Percentiles rank a stretch among this genome's conserved stretches.
These are phyloP conservation scores for Hymenoscyphus linearis DNA, from an alignment of 2,329 filamentous ascomycete genomes.

Conservation along the genomic window DNA sequence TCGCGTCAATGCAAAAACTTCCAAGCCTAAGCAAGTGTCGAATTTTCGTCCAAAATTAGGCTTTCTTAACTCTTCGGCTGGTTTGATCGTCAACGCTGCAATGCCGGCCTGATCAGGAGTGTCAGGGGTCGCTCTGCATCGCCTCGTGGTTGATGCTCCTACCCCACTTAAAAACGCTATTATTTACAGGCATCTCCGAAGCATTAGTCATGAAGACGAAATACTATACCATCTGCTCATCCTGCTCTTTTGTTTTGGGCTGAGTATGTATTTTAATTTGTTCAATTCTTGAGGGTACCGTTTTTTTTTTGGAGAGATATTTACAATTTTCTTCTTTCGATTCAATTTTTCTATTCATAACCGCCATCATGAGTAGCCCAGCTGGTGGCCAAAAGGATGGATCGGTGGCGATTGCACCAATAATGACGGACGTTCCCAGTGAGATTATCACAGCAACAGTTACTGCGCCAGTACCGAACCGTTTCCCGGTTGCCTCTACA, in stretches of 20 bases:
- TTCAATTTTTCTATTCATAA: background rate
- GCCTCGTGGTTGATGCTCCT: slow-evolving; percentile 4
- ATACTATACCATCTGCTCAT: background rate
- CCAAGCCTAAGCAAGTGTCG: slow-evolving; percentile 2
- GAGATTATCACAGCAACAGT: background rate
- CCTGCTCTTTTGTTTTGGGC: background rate
- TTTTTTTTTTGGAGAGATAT: background rate
- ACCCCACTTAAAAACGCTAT: background rate
- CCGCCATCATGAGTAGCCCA: background rate
- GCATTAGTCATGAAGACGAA: background rate
- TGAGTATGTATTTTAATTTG: background rate
- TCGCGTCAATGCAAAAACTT: slow-evolving; percentile 8
- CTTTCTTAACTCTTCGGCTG: background rate
- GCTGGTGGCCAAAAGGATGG: background rate
- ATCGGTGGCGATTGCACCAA: background rate
- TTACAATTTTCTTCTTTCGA: background rate
- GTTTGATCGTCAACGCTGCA: slow-evolving; percentile 6
- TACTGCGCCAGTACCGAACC: background rate
- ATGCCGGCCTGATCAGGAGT: background rate
- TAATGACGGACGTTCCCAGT: background rate
- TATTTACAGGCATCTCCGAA: background rate
- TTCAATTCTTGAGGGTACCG: background rate
- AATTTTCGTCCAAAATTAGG: background rate
- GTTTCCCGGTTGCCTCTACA: background rate
- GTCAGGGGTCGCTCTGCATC: background rate